A percentile compares a stretch with the other conserved stretches of the same genome.
Evolutionary conservation across 768 basidiomycete genomes (phyloP).

Genomic region (Lanmaoa pseudosensibilis): DNA sequence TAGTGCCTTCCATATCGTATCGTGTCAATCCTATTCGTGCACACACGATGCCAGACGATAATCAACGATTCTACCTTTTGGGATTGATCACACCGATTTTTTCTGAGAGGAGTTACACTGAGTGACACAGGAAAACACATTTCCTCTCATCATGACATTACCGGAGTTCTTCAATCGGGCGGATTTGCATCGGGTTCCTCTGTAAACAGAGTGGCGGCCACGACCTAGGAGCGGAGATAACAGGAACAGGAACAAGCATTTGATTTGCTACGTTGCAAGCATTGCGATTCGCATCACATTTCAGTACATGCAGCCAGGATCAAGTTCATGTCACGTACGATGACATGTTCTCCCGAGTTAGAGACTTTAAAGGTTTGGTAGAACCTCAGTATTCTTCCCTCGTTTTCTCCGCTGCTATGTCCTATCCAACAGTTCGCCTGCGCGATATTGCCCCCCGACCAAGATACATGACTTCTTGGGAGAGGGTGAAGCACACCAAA

Average conservation of each 20-base stretch:
- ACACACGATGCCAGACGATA: too few relatives aligned
- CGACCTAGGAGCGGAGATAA: neutral
- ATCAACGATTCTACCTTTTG: too few relatives aligned
- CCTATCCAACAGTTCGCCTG: constrained; percentile 35
- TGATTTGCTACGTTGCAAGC: neutral
- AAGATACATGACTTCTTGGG: constrained; percentile 45
- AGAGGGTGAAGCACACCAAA: constrained; percentile 44
- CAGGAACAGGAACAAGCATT: neutral
- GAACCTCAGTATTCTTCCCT: neutral
- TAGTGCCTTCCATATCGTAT: too few relatives aligned
- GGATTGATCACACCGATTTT: too few relatives aligned
- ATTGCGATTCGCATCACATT: constrained; percentile 1
- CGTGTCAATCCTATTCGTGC: too few relatives aligned
- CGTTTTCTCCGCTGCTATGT: constrained; percentile 15
- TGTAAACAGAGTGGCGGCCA: neutral
- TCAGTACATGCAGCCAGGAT: neutral
- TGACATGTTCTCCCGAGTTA: neutral
- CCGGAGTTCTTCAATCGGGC: neutral
- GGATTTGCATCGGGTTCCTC: too few relatives aligned
- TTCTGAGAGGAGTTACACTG: too few relatives aligned
- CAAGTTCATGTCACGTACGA: neutral
- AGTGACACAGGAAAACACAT: neutral
- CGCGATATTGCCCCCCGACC: constrained; percentile 43
- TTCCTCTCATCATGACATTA: neutral
- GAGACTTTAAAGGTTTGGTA: constrained; percentile 11